Base-by-base conservation (phyloP, 2,329 filamentous ascomycete genomes). In the Fusarium clavum region DNA sequence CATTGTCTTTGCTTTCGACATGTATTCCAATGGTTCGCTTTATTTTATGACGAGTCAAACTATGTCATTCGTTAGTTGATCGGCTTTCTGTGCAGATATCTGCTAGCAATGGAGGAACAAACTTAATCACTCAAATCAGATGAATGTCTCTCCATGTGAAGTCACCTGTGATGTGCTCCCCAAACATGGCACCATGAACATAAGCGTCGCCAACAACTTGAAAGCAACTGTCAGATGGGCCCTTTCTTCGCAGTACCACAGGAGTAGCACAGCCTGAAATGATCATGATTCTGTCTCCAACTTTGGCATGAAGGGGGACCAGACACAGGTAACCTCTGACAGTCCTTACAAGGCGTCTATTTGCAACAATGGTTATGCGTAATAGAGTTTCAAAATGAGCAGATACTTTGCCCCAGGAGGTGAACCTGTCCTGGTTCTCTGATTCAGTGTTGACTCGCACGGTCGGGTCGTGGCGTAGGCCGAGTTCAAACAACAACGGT, bases 1-100 rank as follows among this genome's bases (percentile, higher is more conserved):
- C 43, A 53, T 61, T 64, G 56, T 46, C 54, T 70, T 72, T 64
- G 40, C 59, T 44, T 44, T 66, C 57, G 48, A 67, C 51, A 74
- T 73, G 64, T 71, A 73, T 47, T 63, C 61, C 46, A 54, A 43
- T 45, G 44, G 46, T 72, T 68, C 54, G 55, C 57, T 68, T 57
- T 59, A 64, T 34, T 56, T 61, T 59, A 59, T 49, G 41, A 59
- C n/a, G 48, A 44, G 32, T 46, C 14, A 53, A 41, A 43, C 46
- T 58, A 46, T 54, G 51, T 51, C 6, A 58, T 45, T 57, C 20
- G 25, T 29, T 49, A 29, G 13, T 29, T 56, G 30, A 49, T 32
- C 34, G 25, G 18, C 18, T 29, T 52, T 14, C 34, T 52, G 18
- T 20, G 22, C 34, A 29, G 24, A 27, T n/a, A 52, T 27, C 5